Conservation (phyloP, 805 yeast species). For the Ogataea pignaliae region DNA sequence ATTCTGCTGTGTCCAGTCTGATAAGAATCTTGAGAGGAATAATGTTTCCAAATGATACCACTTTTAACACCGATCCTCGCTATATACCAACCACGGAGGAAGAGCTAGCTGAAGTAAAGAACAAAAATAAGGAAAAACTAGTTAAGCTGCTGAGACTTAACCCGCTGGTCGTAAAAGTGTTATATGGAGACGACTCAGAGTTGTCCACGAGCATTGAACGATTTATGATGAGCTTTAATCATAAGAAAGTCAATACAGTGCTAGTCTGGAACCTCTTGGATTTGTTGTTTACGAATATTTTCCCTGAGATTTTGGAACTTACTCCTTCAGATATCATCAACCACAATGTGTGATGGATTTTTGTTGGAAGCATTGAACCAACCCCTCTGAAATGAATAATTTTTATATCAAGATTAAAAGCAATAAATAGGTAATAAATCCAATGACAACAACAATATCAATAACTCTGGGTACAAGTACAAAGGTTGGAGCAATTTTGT, state of each 20-base stretch:
- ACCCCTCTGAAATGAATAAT: too few relatives aligned
- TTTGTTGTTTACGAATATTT: slow-evolving; percentile 33
- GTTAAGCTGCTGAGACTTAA: slow-evolving; percentile 2
- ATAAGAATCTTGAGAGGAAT: slow-evolving; percentile 20
- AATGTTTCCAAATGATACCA: slow-evolving; percentile 27
- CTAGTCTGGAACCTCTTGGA: slow-evolving; percentile 40
- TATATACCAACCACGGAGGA: slow-evolving; percentile 26
- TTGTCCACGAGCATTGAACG: slow-evolving; percentile 12
- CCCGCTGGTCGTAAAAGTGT: slow-evolving; percentile 3
- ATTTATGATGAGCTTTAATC: slow-evolving; percentile 32
- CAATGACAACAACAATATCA: too few relatives aligned
- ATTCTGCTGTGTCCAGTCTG: slow-evolving; percentile 5
- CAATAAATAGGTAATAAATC: too few relatives aligned
- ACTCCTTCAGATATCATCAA: slow-evolving; percentile 11
- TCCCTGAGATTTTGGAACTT: slow-evolving; percentile 31
- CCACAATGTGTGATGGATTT: neutral
- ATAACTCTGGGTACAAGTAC: too few relatives aligned
- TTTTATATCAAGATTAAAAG: too few relatives aligned
- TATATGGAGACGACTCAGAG: slow-evolving; percentile 5
- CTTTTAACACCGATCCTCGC: slow-evolving; percentile 25
- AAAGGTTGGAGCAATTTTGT: too few relatives aligned
- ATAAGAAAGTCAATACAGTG: slow-evolving; percentile 39
- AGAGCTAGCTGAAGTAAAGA: slow-evolving; percentile 18
- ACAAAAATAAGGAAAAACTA: slow-evolving; percentile 9
- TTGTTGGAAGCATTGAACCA: too few relatives aligned